phyloP scores from a whole-genome alignment of 2,329 filamentous ascomycete genomes.

The Fusarium metavorans region DNA sequence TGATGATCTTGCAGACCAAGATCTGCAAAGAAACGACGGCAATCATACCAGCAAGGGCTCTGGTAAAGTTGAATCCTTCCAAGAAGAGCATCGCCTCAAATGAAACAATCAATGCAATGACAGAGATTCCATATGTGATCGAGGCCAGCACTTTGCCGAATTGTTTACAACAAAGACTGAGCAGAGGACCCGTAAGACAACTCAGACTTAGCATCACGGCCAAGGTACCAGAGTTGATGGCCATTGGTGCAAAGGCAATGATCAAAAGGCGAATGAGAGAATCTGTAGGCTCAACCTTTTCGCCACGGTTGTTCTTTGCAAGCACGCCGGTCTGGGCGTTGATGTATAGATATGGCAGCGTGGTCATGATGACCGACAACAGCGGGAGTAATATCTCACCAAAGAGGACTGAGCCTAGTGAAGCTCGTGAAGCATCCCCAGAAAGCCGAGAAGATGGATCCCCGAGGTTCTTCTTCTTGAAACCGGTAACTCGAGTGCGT shows the following conservation, averaged over 20 bases:
- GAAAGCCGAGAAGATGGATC: neutral
- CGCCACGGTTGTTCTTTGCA: neutral
- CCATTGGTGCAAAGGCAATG: neutral
- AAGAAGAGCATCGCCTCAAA: neutral
- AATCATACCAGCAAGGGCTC: neutral
- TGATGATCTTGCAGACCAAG: neutral
- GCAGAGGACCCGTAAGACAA: neutral
- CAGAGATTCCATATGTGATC: neutral
- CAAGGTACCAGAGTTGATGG: neutral
- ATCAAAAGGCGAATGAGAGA: neutral
- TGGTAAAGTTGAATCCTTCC: neutral
- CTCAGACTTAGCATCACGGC: neutral
- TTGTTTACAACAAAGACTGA: neutral
- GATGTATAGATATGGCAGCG: neutral
- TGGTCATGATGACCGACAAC: neutral
- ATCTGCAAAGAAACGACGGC: neutral
- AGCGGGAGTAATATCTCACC: neutral
- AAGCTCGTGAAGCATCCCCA: neutral
- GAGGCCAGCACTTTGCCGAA: neutral
- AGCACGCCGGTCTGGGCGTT: neutral
- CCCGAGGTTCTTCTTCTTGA: neutral
- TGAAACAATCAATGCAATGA: neutral
- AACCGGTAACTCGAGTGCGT: neutral
- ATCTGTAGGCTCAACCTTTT: neutral
- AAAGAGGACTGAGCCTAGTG: neutral